Percentiles rank a stretch among this genome's conserved stretches.
These are phyloP conservation scores for Cafeteria roenbergensis DNA, from an alignment of 108 stramenopile genomes.

Conservation along the genomic window DNA sequence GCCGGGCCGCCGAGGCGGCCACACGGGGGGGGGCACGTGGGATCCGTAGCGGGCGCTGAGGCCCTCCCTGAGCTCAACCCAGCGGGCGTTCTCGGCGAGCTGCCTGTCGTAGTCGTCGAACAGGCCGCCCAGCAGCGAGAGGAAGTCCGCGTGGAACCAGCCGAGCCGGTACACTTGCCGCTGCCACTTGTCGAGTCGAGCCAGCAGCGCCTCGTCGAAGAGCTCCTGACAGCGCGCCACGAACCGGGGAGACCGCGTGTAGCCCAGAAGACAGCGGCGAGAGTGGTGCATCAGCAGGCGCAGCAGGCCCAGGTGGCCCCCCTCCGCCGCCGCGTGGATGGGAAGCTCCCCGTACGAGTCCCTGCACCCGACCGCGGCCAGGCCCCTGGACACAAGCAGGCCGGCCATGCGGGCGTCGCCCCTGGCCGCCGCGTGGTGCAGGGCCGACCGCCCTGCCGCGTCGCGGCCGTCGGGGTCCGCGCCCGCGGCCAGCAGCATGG, in stretches of 20 bases:
- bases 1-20: no score
- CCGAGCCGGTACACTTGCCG: neutral
- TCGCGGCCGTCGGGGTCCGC: neutral
- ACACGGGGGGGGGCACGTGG: no score
- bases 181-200: neutral
- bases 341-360: neutral
- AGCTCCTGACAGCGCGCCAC: neutral
- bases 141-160: neutral
- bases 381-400: neutral
- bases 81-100: no score
- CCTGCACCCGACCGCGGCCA: neutral
- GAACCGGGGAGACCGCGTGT: neutral
- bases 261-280: neutral
- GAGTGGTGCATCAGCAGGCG: neutral
- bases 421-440: neutral
- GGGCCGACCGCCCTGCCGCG: no score
- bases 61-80: no score
- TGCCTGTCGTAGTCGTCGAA: no score
- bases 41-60: no score
- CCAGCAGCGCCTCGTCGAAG: neutral
- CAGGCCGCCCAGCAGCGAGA: no score
- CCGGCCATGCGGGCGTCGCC: neutral
- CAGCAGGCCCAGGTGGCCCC: neutral
- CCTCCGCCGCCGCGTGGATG: neutral
- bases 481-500: neutral